phyloP scores from a whole-genome alignment of 2,329 filamentous ascomycete genomes.

The Diaporthe batatas region DNA sequence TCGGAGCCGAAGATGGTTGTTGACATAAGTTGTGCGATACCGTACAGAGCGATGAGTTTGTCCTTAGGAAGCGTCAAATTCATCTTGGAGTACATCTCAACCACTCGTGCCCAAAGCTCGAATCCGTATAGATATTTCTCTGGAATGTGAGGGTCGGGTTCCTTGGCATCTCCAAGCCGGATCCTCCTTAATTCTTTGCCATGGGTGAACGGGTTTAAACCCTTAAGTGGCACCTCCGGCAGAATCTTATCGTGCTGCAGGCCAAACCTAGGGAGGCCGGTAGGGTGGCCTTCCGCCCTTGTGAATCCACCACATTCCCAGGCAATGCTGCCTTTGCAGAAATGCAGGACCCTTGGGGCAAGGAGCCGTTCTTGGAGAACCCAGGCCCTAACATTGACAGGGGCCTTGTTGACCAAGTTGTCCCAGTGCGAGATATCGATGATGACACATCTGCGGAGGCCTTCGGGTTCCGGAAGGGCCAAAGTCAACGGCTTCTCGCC shows the following conservation, averaged over 20 bases:
- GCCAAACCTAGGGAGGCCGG: background rate
- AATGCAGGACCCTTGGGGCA: constrained; percentile 44
- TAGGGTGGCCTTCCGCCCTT: background rate
- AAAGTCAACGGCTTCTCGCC: background rate
- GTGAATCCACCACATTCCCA: constrained; percentile 41
- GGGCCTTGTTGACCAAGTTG: background rate
- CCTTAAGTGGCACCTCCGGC: background rate
- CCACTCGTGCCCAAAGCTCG: constrained; percentile 29
- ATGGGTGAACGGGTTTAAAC: background rate
- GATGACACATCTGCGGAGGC: background rate
- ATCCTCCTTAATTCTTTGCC: background rate
- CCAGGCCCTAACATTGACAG: constrained; percentile 44
- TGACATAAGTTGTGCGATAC: constrained; percentile 31
- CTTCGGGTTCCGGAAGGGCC: background rate
- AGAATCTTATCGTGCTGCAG: background rate
- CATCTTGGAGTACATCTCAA: constrained; percentile 17
- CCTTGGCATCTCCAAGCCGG: background rate
- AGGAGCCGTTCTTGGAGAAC: constrained; percentile 46
- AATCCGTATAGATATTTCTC: background rate
- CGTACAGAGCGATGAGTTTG: constrained; percentile 40
- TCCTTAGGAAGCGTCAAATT: background rate
- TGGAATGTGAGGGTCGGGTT: background rate
- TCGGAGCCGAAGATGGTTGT: background rate
- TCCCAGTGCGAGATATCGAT: background rate
- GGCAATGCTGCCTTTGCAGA: constrained; percentile 39